Base-by-base conservation (phyloP, 371 early-diverging fungal genomes). In the Mortierella sp. region DNA sequence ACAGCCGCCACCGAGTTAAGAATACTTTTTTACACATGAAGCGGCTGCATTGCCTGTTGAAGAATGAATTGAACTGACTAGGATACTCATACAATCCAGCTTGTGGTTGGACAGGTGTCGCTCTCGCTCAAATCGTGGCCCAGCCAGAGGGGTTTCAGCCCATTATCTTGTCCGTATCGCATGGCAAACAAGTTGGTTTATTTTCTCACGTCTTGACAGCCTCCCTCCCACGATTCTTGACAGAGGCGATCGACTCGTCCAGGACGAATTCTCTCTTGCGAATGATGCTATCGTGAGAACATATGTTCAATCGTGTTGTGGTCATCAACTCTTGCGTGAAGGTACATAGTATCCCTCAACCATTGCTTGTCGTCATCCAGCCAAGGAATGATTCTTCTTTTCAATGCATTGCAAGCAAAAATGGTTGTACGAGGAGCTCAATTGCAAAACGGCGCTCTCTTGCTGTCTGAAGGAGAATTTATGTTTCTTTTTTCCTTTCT, bases 1-100 rank as follows among this genome's bases (percentile, higher is more conserved):
- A 70, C 31, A 46, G 46, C 43, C 54, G 44, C 50, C 73, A 53
- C 54, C 73, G 55, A 64, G 67, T 64, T 64, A 64, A 37, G 37
- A 64, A 64, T 64, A 64, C 67, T 21, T 61, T 21, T n/a, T 54
- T 54, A 21, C 26, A 57, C 26, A 28, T 57, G 28, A 26, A 57
- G 57, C 13, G 57, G 34, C 21, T 64, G 40, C 21, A 24, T 37
- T 61, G 10, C 16, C 3, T 16, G 11, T 3, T 61, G 16, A 31
- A 28, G 6, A 61, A 9, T 64, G 37, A 64, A 64, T 64, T 21
- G 67, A 34, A 61, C 16, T 34, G 64, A 64, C 14, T 64, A 8
- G 24, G 19, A 37, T 10, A 34, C 43, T 2, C 6, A 40, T 40
- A 64, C 37, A 37, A 21, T 8, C 64, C 37, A 34, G 28, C 59